These are phyloP conservation scores for Kluyveromyces starmeri DNA, from an alignment of 805 yeast species.

Conservation along the genomic window DNA sequence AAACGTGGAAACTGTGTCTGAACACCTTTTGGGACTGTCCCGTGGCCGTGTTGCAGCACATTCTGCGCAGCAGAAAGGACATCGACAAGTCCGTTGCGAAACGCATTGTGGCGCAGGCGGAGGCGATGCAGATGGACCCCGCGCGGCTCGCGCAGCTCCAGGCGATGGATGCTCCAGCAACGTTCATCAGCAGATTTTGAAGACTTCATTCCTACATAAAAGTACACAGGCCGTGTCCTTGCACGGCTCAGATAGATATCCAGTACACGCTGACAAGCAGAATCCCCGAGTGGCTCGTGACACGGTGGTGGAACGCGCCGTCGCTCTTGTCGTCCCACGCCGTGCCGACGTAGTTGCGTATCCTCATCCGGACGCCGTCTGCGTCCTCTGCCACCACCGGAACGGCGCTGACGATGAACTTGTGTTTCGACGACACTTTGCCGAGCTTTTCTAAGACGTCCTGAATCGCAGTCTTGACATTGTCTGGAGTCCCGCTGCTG, in stretches of 20 bases:
- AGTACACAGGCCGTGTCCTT: neutral
- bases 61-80: conserved; percentile 40
- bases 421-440: conserved; percentile 43
- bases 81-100: conserved; percentile 27
- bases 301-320: conserved; percentile 37
- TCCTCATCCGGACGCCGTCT: conserved; percentile 13
- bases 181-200: conserved; percentile 20
- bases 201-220: neutral
- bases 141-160: conserved; percentile 13
- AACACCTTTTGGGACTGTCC: conserved; percentile 71
- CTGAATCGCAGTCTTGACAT: conserved; percentile 24
- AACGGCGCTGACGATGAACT: conserved; percentile 43
- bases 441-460: conserved; percentile 31
- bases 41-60: conserved; percentile 53
- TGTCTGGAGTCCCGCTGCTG: conserved; percentile 3
- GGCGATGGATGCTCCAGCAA: conserved; percentile 16
- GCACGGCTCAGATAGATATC: conserved; percentile 8
- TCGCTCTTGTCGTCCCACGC: conserved; percentile 51
- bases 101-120: conserved; percentile 14
- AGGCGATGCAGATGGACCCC: conserved; percentile 13
- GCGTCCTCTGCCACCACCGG: conserved; percentile 21
- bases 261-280: conserved; percentile 28
- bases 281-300: conserved; percentile 14
- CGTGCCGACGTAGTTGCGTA: conserved; percentile 39
- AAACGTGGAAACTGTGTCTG: conserved; percentile 53